A percentile compares a stretch with the other conserved stretches of the same genome.
These are phyloP conservation scores for Phaseolus lunatus DNA, from an alignment of 306 rosid species.

Conservation along the genomic window DNA sequence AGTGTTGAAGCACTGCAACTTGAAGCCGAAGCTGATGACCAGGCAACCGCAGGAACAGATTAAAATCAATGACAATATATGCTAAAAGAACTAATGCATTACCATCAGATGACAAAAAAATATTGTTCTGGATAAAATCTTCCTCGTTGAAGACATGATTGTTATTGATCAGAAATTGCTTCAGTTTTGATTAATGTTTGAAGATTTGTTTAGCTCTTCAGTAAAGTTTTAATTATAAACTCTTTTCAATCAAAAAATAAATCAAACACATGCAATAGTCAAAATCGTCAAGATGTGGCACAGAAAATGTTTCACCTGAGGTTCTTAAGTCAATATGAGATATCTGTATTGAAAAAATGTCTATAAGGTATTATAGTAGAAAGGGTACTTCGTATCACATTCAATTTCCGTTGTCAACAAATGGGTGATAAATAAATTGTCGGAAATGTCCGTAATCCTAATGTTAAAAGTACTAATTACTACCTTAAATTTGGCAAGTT, in stretches of 20 bases:
- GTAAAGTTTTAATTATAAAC: constrained; percentile 1
- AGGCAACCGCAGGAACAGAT: constrained; percentile 36
- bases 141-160: constrained; percentile 7
- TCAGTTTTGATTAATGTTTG: neutral
- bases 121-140: constrained; percentile 16
- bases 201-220: neutral
- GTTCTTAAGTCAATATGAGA: neutral
- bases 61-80: constrained; percentile 32
- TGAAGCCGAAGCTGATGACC: constrained; percentile 44
- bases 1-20: constrained; percentile 57
- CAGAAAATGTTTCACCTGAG: constrained; percentile 9
- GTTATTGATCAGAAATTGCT: neutral
- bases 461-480: neutral
- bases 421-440: constrained; percentile 30
- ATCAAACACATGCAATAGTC: neutral
- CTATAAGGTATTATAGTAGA: neutral
- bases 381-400: neutral
- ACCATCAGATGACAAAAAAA: neutral
- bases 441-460: constrained; percentile 32
- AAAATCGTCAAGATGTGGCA: constrained; percentile 21
- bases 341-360: neutral
- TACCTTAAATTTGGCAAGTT: constrained; percentile 4
- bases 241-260: neutral
- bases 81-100: constrained; percentile 16
- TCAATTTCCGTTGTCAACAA: constrained; percentile 20